Evolutionary conservation across 768 basidiomycete species (phyloP).

Genomic region (Mycena sanguinolenta): DNA sequence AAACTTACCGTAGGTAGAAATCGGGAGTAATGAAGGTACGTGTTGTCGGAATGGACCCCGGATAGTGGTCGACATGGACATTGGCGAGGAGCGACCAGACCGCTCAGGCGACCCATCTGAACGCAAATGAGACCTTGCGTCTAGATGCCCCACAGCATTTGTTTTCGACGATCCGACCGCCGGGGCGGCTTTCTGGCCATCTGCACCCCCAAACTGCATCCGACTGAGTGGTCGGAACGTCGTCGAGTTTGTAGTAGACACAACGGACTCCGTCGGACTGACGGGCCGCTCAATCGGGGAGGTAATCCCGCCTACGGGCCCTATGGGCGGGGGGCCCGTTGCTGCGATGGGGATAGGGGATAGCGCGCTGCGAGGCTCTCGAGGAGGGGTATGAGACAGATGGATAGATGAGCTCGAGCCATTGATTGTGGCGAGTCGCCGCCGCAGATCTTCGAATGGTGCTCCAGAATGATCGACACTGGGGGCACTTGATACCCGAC

Average conservation of each 20-base stretch:
- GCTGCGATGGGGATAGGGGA: slow-evolving; percentile 56
- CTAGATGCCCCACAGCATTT: slow-evolving; percentile 86
- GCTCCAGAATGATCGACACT: slow-evolving; percentile 68
- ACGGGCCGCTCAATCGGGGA: slow-evolving; percentile 66
- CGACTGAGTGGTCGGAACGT: slow-evolving; percentile 70
- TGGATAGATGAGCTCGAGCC: slow-evolving; percentile 76
- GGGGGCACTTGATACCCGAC: slow-evolving; percentile 63
- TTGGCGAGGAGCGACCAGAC: slow-evolving; percentile 86
- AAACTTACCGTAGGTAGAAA: slow-evolving; percentile 79
- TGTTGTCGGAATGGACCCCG: slow-evolving; percentile 64
- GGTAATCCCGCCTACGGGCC: slow-evolving; percentile 38
- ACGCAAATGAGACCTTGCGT: slow-evolving; percentile 78
- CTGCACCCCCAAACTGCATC: slow-evolving; percentile 77
- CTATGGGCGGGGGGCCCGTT: slow-evolving; percentile 44
- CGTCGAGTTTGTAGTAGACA: slow-evolving; percentile 79
- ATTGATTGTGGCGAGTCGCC: slow-evolving; percentile 82
- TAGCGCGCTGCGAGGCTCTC: slow-evolving; percentile 58
- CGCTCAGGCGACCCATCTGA: slow-evolving; percentile 76
- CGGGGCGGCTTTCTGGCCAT: slow-evolving; percentile 89
- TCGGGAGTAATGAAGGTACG: slow-evolving; percentile 66
- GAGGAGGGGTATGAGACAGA: slow-evolving; percentile 54
- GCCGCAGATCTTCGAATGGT: slow-evolving; percentile 83
- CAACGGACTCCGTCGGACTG: slow-evolving; percentile 87
- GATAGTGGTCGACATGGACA: slow-evolving; percentile 70
- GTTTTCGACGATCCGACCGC: slow-evolving; percentile 89